Percentiles rank a stretch among this genome's conserved stretches.
phyloP scores from a whole-genome alignment of 2,329 filamentous ascomycete species.

The Teratosphaeriaceae sp. region DNA sequence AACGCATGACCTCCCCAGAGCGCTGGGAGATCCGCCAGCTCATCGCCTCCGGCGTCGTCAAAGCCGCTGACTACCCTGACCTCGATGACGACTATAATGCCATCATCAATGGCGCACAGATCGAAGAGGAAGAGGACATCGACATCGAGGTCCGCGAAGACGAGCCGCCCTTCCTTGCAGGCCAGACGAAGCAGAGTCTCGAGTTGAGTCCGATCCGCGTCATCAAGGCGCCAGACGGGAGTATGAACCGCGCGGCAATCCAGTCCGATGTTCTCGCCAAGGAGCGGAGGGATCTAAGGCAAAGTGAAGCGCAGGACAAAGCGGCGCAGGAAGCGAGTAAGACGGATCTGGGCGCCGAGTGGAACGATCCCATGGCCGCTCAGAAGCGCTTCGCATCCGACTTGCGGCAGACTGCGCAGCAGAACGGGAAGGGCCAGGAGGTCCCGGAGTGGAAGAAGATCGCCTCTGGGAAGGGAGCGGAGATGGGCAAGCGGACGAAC shows the following conservation, averaged over 20 bases:
- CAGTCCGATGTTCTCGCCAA: conserved; percentile 81
- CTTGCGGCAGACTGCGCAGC: conserved; percentile 54
- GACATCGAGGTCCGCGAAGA: conserved; percentile 97
- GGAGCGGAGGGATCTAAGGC: conserved; percentile 79
- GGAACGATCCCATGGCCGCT: conserved; percentile 96
- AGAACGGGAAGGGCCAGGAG: conserved; percentile 52
- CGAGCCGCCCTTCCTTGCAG: conserved; percentile 90
- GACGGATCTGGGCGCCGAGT: conserved; percentile 80
- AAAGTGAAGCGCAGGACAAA: conserved; percentile 79
- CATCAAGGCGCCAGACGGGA: conserved; percentile 97
- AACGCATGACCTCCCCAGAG: conserved; percentile 93
- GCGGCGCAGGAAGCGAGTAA: conserved; percentile 66
- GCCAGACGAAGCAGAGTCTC: conserved; percentile 92
- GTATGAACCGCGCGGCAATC: conserved; percentile 94
- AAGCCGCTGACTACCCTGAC: conserved; percentile 89
- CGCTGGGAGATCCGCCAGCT: conserved; percentile 96
- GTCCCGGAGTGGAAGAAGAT: conserved; percentile 91
- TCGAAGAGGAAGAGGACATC: conserved; percentile 92
- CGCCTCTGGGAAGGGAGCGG: conserved; percentile 60
- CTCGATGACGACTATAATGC: conserved; percentile 91
- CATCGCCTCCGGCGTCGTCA: conserved; percentile 89
- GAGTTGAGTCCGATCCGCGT: conserved; percentile 94
- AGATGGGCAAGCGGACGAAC: conserved; percentile 77
- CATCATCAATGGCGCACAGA: conserved; percentile 75
- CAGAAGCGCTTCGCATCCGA: conserved; percentile 86